These are phyloP conservation scores for Sisymbrium irio DNA, from an alignment of 345 rosid genomes.

Conservation along the genomic window DNA sequence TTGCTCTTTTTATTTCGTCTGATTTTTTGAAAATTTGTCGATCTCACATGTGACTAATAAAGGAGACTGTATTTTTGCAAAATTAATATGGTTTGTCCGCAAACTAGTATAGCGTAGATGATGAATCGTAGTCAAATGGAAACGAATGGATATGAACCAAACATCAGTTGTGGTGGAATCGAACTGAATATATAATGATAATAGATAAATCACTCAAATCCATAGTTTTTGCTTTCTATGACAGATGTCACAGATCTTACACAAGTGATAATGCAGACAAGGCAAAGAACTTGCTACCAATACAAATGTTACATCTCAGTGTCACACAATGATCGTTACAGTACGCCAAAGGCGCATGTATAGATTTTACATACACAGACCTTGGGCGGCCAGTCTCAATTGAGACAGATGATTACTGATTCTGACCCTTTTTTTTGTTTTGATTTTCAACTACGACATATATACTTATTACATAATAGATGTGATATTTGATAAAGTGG, in stretches of 20 bases:
- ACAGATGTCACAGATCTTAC: neutral
- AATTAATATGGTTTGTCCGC: neutral
- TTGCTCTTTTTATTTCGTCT: neutral
- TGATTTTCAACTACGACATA: constrained; percentile 2
- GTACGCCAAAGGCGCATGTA: neutral
- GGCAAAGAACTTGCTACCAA: constrained; percentile 18
- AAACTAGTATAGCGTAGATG: neutral
- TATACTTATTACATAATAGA: constrained; percentile 28
- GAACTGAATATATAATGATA: neutral
- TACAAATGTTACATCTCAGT: constrained; percentile 24
- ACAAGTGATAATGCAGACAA: neutral
- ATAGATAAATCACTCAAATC: neutral
- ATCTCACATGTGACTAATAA: neutral
- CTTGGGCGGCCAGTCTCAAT: constrained; percentile 10
- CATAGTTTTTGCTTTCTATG: neutral
- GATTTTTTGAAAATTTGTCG: neutral
- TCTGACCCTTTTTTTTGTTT: neutral
- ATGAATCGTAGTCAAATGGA: neutral
- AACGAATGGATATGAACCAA: neutral
- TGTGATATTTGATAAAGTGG: constrained; percentile 25
- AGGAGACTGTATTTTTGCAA: neutral
- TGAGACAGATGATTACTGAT: constrained; percentile 12
- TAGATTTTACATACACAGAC: constrained; percentile 19
- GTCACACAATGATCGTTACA: constrained; percentile 10
- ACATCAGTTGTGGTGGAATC: neutral